A percentile compares a stretch with the other conserved stretches of the same genome.
These are phyloP conservation scores for Apiotrichum brassicae DNA, from an alignment of 1,284 basidiomycete species.

Conservation along the genomic window DNA sequence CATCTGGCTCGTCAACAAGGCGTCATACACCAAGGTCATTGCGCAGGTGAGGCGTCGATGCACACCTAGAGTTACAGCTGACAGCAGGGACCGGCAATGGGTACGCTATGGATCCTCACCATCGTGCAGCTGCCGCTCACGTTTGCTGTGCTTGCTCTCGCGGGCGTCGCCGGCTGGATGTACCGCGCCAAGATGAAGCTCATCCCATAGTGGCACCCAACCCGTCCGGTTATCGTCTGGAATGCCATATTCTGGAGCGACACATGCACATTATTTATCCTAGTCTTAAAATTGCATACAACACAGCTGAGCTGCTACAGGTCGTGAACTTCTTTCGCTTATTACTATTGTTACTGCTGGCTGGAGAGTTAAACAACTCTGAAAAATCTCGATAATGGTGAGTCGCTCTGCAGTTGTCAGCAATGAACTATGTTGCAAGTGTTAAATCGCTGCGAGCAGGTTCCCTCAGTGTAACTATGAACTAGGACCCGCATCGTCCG, in stretches of 20 bases:
- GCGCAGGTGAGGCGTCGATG: slow-evolving; percentile 25
- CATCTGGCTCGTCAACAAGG: slow-evolving; percentile 46
- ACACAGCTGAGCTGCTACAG: too few species aligned
- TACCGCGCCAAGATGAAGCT: slow-evolving; percentile 1
- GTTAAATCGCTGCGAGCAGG: neutral
- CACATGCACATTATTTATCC: too few species aligned
- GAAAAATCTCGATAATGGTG: too few species aligned
- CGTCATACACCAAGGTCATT: slow-evolving; percentile 36
- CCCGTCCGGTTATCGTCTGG: too few species aligned
- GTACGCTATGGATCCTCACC: slow-evolving; percentile 45
- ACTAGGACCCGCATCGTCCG: slow-evolving; percentile 35
- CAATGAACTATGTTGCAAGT: neutral
- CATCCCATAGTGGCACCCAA: too few species aligned
- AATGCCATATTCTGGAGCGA: too few species aligned
- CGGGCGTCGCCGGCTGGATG: slow-evolving; percentile 2
- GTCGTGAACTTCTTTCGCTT: too few species aligned
- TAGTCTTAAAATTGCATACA: too few species aligned
- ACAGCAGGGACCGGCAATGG: slow-evolving; percentile 41
- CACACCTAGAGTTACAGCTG: neutral
- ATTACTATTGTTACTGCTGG: too few species aligned
- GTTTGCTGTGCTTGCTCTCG: slow-evolving; percentile 32
- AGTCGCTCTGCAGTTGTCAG: neutral
- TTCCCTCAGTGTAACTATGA: slow-evolving; percentile 48
- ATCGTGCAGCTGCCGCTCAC: slow-evolving; percentile 43
- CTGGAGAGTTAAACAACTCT: too few species aligned